Percentiles rank a stretch among this genome's conserved stretches.
These are phyloP conservation scores for Lineolata rhizophorae DNA, from an alignment of 495 filamentous ascomycete genomes.

Conservation along the genomic window DNA sequence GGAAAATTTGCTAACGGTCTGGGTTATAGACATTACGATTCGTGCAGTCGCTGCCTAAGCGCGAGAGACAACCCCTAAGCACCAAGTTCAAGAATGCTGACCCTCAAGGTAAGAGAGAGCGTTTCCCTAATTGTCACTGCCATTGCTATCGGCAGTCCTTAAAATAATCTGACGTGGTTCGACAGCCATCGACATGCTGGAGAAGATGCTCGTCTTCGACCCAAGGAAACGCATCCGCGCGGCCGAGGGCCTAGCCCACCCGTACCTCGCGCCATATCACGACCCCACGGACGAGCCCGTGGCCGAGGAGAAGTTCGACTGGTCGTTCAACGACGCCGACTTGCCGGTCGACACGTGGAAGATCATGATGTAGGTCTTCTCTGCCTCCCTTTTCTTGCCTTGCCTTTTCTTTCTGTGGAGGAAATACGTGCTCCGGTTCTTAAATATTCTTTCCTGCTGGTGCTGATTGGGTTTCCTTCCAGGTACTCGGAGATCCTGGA, in stretches of 20 bases:
- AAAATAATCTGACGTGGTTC: slow-evolving; percentile 1
- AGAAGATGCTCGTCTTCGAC: slow-evolving; percentile 95
- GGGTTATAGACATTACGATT: slow-evolving; percentile 65
- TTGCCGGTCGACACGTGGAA: slow-evolving; percentile 99
- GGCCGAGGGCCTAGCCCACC: slow-evolving; percentile 63
- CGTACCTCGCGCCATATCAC: slow-evolving; percentile 90
- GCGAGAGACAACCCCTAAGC: slow-evolving; percentile 70
- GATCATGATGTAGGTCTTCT: slow-evolving; percentile 79
- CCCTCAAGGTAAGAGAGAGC: slow-evolving; percentile 66
- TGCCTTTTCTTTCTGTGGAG: background rate
- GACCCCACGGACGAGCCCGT: slow-evolving; percentile 91
- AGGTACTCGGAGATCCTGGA: slow-evolving; percentile 99
- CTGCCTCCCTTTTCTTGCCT: background rate
- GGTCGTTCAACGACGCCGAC: slow-evolving; percentile 99
- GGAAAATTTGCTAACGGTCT: slow-evolving; percentile 1
- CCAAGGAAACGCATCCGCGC: slow-evolving; percentile 80
- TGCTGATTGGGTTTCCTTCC: too few relatives aligned
- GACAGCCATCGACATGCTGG: slow-evolving; percentile 76
- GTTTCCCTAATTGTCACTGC: too few relatives aligned
- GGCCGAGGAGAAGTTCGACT: slow-evolving; percentile 95
- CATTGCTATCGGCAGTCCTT: slow-evolving; percentile 9
- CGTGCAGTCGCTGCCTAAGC: slow-evolving; percentile 92
- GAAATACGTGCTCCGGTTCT: too few relatives aligned
- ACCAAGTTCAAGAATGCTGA: slow-evolving; percentile 96
- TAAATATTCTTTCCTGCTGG: too few relatives aligned